Base-by-base conservation (phyloP, 139 green algal genomes). In the Ostreobium quekettii region DNA sequence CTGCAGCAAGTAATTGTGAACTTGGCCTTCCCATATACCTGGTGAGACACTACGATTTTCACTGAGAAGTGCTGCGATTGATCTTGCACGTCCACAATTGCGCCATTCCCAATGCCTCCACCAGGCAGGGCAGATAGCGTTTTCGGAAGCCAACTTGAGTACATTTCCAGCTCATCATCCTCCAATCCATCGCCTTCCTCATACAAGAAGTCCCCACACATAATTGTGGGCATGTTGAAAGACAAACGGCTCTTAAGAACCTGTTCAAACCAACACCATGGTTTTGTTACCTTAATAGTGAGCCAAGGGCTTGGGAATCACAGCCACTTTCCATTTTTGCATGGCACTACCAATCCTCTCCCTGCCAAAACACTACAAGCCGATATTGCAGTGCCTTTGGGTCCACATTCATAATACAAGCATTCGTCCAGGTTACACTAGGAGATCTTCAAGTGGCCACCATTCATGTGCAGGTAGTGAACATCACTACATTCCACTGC, bases 121-220 rank as follows among this genome's bases (percentile, higher is more conserved):
- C 83, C 86, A 2, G 89, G 86, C 61, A 93, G 76, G 42, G 62
- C 15, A 4, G 60, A 36, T 63, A 97, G 71, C 4, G 67, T 2
- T 39, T 48, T 60, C 3, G 73, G 48, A 38, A 89, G 75, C 71
- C 83, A 36, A 2, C 35, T 38, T 0, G 47, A 47, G 69, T 90
- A 71, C 6, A 28, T 57, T 22, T 70, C 68, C 39, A 85, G 67
- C 80, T 96, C 91, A 56, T 96, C 89, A 7, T 89, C 83, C 8
- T 96, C 89, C 46, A 97, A 66, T 35, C 73, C 89, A 31, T 78
- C 79, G 1, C 86, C 90, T 64, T 95, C 87, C 61, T 96, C 91
- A 67, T 96, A 96, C 58, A 86, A 59, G 31, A 90, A 88, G 35
- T 67, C 71, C 1, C 76, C 80, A 30, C 38, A 76, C 46, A 78